phyloP scores from a whole-genome alignment of 352 stramenopile species.

The Plasmopara viticola region DNA sequence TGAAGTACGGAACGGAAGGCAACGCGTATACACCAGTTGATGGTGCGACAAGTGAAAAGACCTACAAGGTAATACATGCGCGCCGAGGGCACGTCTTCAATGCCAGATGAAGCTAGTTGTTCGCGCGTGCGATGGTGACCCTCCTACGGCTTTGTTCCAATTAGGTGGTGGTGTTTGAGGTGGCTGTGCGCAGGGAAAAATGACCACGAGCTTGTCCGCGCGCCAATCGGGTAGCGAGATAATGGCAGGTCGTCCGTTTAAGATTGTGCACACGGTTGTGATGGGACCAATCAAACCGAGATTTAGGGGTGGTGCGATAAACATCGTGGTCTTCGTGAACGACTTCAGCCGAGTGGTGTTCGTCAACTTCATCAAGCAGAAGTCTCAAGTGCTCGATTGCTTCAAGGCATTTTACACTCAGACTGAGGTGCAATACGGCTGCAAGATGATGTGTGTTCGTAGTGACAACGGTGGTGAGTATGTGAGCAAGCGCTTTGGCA shows the following conservation, averaged over 20 bases:
- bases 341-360: no score
- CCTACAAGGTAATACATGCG: no score
- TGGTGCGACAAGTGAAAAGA: no score
- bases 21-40: no score
- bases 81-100: neutral
- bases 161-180: neutral
- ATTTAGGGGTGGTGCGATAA: neutral
- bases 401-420: neutral
- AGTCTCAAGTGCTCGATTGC: no score
- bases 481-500: neutral
- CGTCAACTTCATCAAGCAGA: no score
- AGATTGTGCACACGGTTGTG: neutral
- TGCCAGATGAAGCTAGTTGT: neutral
- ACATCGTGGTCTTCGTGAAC: neutral
- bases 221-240: neutral
- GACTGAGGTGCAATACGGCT: neutral
- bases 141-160: neutral
- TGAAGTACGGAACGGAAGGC: no score
- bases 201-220: neutral
- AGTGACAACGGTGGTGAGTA: constrained; percentile 4
- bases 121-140: neutral
- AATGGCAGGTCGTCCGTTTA: neutral
- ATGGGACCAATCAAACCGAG: neutral
- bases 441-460: neutral
- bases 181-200: neutral